Evolutionary conservation across 192 early-diverging fungal genomes (phyloP).

Genomic region (Physocladia obscura): DNA sequence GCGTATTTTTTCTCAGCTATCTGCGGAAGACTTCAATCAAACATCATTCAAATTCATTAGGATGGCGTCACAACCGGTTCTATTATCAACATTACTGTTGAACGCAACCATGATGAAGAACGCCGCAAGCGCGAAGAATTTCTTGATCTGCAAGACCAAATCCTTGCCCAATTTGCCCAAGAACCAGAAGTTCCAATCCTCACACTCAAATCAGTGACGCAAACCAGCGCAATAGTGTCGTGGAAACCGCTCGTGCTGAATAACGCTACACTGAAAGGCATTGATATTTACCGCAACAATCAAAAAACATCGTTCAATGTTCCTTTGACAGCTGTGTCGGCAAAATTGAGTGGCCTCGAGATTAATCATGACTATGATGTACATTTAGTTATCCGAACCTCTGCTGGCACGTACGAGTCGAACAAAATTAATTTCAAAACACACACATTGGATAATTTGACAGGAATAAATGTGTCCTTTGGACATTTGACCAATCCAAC

Average conservation of each 20-base stretch:
- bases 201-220: slow-evolving; percentile 64
- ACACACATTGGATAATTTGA: slow-evolving; percentile 93
- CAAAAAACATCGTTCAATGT: slow-evolving; percentile 70
- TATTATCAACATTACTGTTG: slow-evolving; percentile 94
- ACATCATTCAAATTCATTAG: too few relatives aligned
- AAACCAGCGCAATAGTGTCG: slow-evolving; percentile 82
- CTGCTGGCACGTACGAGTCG: slow-evolving; percentile 79
- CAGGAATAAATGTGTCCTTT: slow-evolving; percentile 95
- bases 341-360: slow-evolving; percentile 69
- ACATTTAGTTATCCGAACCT: slow-evolving; percentile 85
- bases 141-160: slow-evolving; percentile 75
- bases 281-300: slow-evolving; percentile 91
- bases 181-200: slow-evolving; percentile 80
- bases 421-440: slow-evolving; percentile 78
- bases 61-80: slow-evolving; percentile 89
- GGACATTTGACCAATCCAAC: slow-evolving; percentile 78
- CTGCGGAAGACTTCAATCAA: neutral
- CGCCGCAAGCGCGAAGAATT: slow-evolving; percentile 67
- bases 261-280: slow-evolving; percentile 74
- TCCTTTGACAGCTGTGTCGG: slow-evolving; percentile 12
- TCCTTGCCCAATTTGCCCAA: slow-evolving; percentile 73
- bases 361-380: slow-evolving; percentile 89
- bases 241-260: slow-evolving; percentile 90
- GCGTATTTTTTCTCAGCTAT: neutral
- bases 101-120: slow-evolving; percentile 86